These are phyloP conservation scores for Yarrowia osloensis DNA, from an alignment of 805 yeast genomes.

Conservation along the genomic window DNA sequence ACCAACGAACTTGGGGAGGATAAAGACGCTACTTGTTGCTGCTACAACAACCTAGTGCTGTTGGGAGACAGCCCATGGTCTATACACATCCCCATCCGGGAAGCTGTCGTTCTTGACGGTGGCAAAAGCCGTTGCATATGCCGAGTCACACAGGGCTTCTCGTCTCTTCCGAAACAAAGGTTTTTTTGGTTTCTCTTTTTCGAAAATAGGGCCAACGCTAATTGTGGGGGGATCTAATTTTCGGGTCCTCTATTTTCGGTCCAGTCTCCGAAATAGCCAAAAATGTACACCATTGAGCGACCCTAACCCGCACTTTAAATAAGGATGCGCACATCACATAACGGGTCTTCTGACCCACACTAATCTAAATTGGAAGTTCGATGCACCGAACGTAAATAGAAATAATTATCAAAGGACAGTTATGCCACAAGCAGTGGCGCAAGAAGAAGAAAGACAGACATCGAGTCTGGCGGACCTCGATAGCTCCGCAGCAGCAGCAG, in stretches of 20 bases:
- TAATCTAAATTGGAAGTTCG: conserved; percentile 26
- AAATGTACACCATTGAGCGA: background rate
- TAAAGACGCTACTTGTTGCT: too few species aligned
- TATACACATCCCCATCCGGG: too few species aligned
- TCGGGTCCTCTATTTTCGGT: background rate
- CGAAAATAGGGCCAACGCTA: background rate
- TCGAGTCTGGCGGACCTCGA: background rate
- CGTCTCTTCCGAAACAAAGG: background rate
- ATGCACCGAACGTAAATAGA: conserved; percentile 12
- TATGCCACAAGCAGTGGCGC: background rate
- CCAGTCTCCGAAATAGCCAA: background rate
- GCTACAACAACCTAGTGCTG: too few species aligned
- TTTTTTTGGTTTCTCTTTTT: background rate
- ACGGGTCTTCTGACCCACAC: conserved; percentile 22
- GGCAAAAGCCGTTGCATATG: conserved; percentile 5
- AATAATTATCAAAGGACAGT: background rate
- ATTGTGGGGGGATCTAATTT: background rate
- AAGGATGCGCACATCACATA: conserved; percentile 7
- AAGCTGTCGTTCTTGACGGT: too few species aligned
- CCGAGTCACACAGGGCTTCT: background rate
- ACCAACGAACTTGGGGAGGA: too few species aligned
- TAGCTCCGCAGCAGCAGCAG: background rate
- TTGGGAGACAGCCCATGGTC: too few species aligned
- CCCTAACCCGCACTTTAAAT: conserved; percentile 9
- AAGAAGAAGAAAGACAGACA: background rate